These are phyloP conservation scores for Cardiospermum halicacabum DNA, from an alignment of 345 rosid species.

Conservation along the genomic window DNA sequence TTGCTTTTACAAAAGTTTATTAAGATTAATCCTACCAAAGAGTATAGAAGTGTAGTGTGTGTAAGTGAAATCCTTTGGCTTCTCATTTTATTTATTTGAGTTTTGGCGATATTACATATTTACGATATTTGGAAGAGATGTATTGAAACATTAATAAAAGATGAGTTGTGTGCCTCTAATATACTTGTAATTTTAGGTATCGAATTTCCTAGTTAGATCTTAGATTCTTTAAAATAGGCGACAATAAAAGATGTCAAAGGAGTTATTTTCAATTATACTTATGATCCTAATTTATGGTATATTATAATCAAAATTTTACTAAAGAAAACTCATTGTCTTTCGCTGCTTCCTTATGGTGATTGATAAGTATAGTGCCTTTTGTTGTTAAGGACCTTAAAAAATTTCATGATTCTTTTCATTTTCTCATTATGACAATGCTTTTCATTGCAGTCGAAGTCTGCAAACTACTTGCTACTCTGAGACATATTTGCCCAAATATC, in stretches of 20 bases:
- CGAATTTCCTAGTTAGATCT: not conserved
- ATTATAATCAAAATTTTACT: not conserved
- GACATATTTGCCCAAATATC: slow-evolving; percentile 61
- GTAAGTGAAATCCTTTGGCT: no score
- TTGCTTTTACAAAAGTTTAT: no score
- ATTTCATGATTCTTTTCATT: not conserved
- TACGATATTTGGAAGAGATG: no score
- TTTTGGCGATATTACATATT: no score
- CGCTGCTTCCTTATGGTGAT: not conserved
- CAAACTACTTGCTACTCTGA: slow-evolving; percentile 47
- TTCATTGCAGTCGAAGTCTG: slow-evolving; percentile 60
- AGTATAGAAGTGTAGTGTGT: no score
- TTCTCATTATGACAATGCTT: no score
- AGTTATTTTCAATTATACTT: not conserved
- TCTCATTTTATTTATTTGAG: no score
- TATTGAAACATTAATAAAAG: no score
- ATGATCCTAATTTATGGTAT: not conserved
- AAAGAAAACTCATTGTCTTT: not conserved
- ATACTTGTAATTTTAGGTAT: not conserved
- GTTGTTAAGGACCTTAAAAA: not conserved
- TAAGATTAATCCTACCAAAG: no score
- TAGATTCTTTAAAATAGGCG: no score
- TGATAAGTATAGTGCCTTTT: not conserved
- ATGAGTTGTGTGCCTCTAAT: not conserved
- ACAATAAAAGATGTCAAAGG: no score